Base-by-base conservation (phyloP, 176 grass and related monocot genomes). In the Eleusine indica region DNA sequence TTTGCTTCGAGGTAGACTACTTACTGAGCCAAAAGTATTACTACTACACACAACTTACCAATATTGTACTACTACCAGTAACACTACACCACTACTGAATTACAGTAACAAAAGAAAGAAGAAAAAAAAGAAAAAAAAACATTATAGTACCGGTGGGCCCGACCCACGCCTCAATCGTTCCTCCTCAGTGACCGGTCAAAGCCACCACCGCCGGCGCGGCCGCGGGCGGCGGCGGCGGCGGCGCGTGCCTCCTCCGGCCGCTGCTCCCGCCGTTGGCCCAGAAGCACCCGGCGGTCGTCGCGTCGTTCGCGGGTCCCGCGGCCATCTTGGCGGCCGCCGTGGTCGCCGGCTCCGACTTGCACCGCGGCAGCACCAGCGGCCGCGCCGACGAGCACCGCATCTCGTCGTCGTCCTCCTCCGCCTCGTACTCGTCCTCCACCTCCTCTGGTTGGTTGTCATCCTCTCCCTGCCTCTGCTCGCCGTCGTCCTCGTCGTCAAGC, bases 301-400 rank as follows among this genome's bases (percentile, higher is more conserved):
- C 84, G 8, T 85, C 91, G 4, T 42, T 80, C 9, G 73, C 79
- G 5, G 76, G 28, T 3, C 56, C 79, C 35, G 78, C 54, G 0
- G 80, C 78, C 87, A 90, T 87, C 81, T 91, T 91, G 73, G 53
- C 76, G 0, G 81, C 92, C 3, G 86, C 92, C 2, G 84, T 83
- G 35, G 83, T 92, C 54, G 96, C 91, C 13, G 96, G 96, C 87
- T 96, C 96, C 35, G 96, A 99, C 82, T 95, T 95, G 86, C 96
- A 92, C 66, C 96, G 84, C 66, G 82, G 87, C 21, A 99, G 89
- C 43, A 99, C 89, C 51, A 99, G 84, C 1, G 96, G 93, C 39
- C 96, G 84, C 80, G 91, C 90, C 68, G 95, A 98, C 35, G 93
- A 94, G 71, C 88, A 98, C 91, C 92, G 29, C 95, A 93, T 71